Evolutionary conservation across 352 stramenopile genomes (phyloP).

Genomic region (Pythium sukuiense): DNA sequence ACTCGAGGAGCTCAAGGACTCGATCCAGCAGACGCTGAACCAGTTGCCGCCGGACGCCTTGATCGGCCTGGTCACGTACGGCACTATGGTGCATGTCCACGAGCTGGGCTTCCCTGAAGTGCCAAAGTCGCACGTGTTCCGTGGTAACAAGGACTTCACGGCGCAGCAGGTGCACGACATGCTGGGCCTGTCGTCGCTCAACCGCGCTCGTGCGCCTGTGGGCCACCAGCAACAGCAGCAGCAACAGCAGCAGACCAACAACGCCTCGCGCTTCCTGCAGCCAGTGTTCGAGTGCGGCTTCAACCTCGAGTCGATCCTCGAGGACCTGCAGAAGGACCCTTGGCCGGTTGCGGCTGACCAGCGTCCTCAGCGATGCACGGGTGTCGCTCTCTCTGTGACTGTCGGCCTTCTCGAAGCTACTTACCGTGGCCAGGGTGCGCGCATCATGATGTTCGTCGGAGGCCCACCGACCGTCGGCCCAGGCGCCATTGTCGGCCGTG

Average conservation of each 20-base stretch:
- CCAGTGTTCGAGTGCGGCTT: slow-evolving; percentile 97
- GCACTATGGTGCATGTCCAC: slow-evolving; percentile 99
- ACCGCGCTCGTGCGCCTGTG: slow-evolving; percentile 49
- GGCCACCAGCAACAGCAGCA: slow-evolving; percentile 54
- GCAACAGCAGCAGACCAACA: slow-evolving; percentile 77
- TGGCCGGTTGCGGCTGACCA: slow-evolving; percentile 97
- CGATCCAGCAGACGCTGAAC: slow-evolving; percentile 97
- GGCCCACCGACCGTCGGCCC: slow-evolving; percentile 96
- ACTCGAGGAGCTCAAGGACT: slow-evolving; percentile 98
- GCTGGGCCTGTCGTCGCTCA: slow-evolving; percentile 86
- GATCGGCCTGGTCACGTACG: slow-evolving; percentile 99
- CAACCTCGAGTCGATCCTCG: slow-evolving; percentile 96
- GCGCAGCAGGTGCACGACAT: slow-evolving; percentile 96
- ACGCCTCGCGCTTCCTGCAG: slow-evolving; percentile 94
- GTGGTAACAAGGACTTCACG: slow-evolving; percentile 98
- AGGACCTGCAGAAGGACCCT: slow-evolving; percentile 97
- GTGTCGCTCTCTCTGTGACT: slow-evolving; percentile 95
- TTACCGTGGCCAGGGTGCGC: slow-evolving; percentile 92
- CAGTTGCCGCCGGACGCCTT: slow-evolving; percentile 96
- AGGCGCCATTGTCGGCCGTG: slow-evolving; percentile 93
- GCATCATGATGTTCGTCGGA: slow-evolving; percentile 99
- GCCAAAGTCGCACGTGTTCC: slow-evolving; percentile 98
- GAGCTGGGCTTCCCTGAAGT: slow-evolving; percentile 96
- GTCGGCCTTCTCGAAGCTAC: slow-evolving; percentile 95
- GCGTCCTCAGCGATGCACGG: slow-evolving; percentile 94